Conservation (phyloP, 148 eudicot genomes). For the Gaultheria prostrata region DNA sequence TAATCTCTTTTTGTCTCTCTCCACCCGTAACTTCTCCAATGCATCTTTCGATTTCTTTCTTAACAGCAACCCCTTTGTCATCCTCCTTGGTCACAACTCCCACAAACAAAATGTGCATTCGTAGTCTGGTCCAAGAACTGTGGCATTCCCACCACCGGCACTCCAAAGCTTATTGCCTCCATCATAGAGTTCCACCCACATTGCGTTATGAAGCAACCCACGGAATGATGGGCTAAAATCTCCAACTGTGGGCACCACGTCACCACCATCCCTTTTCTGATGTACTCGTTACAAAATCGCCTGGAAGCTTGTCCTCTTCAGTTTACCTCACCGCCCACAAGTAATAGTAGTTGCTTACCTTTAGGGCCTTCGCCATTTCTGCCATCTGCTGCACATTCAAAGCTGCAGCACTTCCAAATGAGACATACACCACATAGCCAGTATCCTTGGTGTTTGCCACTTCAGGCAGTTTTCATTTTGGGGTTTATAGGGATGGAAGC, state of each 20-base stretch:
- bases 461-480: constrained; percentile 17
- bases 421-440: constrained; percentile 25
- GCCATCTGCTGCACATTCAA: constrained; percentile 29
- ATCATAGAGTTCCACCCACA: constrained; percentile 38
- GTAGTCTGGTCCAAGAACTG: constrained; percentile 35
- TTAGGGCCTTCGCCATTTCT: constrained; percentile 33
- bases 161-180: constrained; percentile 32
- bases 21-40: constrained; percentile 1
- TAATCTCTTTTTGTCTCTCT: neutral
- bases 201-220: constrained; percentile 39
- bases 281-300: constrained; percentile 24
- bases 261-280: constrained; percentile 30
- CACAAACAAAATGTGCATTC: constrained; percentile 38
- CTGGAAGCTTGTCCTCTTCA: constrained; percentile 38
- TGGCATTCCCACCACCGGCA: too few relatives aligned
- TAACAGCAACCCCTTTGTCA: neutral
- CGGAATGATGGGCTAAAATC: constrained; percentile 31
- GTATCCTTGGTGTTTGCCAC: constrained; percentile 30
- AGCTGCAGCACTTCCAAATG: constrained; percentile 32
- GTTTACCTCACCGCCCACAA: constrained; percentile 35
- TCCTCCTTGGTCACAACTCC: constrained; percentile 33
- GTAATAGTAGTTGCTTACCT: constrained; percentile 21
- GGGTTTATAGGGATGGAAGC: neutral
- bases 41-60: neutral
- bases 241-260: constrained; percentile 38